Evolutionary conservation across 176 grass and related monocot species (phyloP), one percentile per base, ranked within the genome.

Genomic region (Alopecurus myosuroides): DNA sequence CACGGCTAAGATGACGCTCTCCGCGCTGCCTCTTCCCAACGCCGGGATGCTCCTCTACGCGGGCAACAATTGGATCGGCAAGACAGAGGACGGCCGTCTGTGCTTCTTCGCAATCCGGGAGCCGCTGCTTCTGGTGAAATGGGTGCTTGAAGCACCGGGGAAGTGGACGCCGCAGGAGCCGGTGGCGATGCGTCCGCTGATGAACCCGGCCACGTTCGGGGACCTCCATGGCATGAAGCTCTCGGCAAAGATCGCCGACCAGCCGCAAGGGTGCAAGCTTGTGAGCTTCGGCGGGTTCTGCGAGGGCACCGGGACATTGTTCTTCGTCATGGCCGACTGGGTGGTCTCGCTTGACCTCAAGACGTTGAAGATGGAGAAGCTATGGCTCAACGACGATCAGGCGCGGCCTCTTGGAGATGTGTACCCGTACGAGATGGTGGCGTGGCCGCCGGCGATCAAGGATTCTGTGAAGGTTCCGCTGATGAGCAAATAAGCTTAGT

Each of bases 41-140:
- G 23, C 29, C 19, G 25, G 44, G 23, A 77, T 22, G 36, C 13
- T 1, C 2, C 70, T 93, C 0, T 62, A 80, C 60, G 6, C 39
- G 1, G 88, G 91, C 5, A 94, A 94, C 67, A 75, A 86, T 30
- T 88, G 78, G 79, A 78, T 94, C 25, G 91, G 88, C 31, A 90
- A 85, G 83, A 81, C 91, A 0, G 11, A 12, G 31, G 82, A 90
- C 3, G 88, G 58, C 36, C 49, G 51, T 0, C 85, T 94, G 40
- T 91, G 88, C 62, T 88, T 94, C 70, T 94, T 94, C 22, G 49
- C 56, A 1, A 77, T 94, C 50, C 53, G 49, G 53, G 82, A 91
- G 46, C 86, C 78, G 36, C 48, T 85, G 1, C 7, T 52, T 20
- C 84, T 88, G 0, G 57, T 20, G 46, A 63, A 17, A 15, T 88